Percentiles rank a stretch among this genome's conserved stretches.
Evolutionary conservation across 768 basidiomycete species (phyloP).

Genomic region (Termitomyces sp.): DNA sequence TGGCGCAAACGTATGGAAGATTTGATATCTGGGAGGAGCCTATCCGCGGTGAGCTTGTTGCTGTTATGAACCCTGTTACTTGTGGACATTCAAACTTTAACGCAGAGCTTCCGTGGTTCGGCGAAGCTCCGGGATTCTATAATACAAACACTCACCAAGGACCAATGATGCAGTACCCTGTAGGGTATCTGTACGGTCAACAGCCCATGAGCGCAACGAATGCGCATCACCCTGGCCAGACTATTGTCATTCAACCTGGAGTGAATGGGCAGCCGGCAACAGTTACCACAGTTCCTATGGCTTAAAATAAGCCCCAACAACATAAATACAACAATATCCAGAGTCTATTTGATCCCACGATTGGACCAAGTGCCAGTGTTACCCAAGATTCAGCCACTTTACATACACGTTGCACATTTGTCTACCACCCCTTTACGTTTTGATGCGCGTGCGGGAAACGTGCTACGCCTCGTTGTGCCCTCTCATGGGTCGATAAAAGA

Average conservation of each 20-base stretch:
- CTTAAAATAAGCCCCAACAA: background rate
- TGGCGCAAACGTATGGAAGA: conserved; percentile 52
- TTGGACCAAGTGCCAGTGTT: background rate
- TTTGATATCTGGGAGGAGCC: conserved; percentile 57
- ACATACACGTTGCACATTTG: background rate
- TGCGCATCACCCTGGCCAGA: conserved; percentile 45
- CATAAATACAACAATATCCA: background rate
- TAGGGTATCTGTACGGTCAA: conserved; percentile 25
- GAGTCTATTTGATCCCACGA: background rate
- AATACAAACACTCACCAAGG: conserved; percentile 38
- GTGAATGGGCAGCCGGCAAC: conserved; percentile 54
- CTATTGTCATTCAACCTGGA: conserved; percentile 68
- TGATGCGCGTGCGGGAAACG: conserved; percentile 12
- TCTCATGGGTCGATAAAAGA: conserved; percentile 10
- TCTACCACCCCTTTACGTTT: conserved; percentile 7
- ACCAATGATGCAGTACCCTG: conserved; percentile 23
- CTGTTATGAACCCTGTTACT: background rate
- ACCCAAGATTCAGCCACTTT: background rate
- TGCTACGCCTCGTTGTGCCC: conserved; percentile 13
- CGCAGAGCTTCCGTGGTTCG: conserved; percentile 73
- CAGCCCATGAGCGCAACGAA: conserved; percentile 36
- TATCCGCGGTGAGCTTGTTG: conserved; percentile 38
- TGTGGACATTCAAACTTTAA: background rate
- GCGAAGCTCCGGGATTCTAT: conserved; percentile 64
- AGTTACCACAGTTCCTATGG: conserved; percentile 57